Percentiles rank a stretch among this genome's conserved stretches.
Evolutionary conservation across 192 early-diverging fungal species (phyloP).

Genomic region (Entomortierella parvispora): DNA sequence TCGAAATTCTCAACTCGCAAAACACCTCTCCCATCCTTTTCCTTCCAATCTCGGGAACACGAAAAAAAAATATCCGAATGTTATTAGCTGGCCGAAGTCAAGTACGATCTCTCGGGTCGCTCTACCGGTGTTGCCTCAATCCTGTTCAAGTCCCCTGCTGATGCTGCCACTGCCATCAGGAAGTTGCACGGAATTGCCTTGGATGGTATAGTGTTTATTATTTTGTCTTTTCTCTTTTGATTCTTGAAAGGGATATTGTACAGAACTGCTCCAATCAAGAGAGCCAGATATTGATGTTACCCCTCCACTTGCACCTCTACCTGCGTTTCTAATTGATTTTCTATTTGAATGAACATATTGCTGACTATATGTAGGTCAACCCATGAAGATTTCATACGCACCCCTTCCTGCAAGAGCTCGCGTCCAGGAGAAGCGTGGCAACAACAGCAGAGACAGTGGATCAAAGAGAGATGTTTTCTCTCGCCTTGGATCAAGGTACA

Average conservation of each 20-base stretch:
- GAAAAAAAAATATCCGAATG: not conserved
- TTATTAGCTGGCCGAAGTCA: constrained; percentile 44
- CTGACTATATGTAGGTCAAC: too few relatives aligned
- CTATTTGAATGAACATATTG: not conserved
- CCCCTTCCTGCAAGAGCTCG: constrained; percentile 25
- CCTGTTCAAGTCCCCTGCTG: constrained; percentile 50
- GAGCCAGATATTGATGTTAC: too few relatives aligned
- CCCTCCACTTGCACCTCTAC: too few relatives aligned
- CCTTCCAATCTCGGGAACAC: not conserved
- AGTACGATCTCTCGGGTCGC: constrained; percentile 65
- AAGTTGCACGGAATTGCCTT: constrained; percentile 61
- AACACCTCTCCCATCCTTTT: not conserved
- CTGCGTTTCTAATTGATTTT: not conserved
- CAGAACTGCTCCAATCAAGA: not conserved
- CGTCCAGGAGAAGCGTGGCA: constrained; percentile 11
- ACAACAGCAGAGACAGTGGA: not conserved
- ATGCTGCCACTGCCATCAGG: constrained; percentile 57
- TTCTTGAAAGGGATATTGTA: not conserved
- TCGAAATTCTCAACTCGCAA: not conserved
- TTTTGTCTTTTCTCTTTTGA: not conserved
- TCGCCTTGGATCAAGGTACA: constrained; percentile 44
- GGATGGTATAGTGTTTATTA: constrained; percentile 53
- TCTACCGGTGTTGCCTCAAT: constrained; percentile 62
- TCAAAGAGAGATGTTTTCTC: constrained; percentile 49
- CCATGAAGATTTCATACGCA: constrained; percentile 45